Percentiles rank a stretch among this genome's conserved stretches.
These are phyloP conservation scores for Nadsonia fulvescens DNA, from an alignment of 805 yeast genomes.

Conservation along the genomic window DNA sequence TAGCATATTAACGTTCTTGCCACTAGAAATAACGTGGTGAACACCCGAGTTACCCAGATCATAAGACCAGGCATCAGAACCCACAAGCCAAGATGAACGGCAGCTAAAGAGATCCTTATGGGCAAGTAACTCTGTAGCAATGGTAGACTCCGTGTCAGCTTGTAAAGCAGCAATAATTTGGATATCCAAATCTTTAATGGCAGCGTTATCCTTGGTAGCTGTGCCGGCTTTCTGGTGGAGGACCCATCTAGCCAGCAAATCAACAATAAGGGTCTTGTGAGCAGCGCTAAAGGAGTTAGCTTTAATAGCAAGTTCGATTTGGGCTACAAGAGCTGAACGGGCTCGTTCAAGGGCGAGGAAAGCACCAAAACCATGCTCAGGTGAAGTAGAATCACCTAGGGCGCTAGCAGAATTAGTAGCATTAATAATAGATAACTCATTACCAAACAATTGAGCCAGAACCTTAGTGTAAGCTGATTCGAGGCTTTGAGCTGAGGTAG, in stretches of 20 bases:
- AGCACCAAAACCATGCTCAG: conserved; percentile 78
- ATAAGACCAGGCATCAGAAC: conserved; percentile 91
- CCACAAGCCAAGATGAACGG: conserved; percentile 63
- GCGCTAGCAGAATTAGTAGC: too few species aligned
- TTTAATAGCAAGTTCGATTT: conserved; percentile 26
- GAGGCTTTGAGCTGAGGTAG: conserved; percentile 30
- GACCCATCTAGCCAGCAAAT: conserved; percentile 53
- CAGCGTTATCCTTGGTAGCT: conserved; percentile 16
- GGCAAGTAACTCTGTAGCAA: conserved; percentile 29
- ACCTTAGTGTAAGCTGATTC: conserved; percentile 69
- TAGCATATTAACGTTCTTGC: conserved; percentile 64
- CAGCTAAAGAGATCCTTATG: conserved; percentile 28
- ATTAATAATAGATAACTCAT: conserved; percentile 42
- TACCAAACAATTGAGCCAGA: conserved; percentile 45
- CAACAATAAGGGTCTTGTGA: conserved; percentile 31
- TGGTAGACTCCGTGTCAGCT: conserved; percentile 14
- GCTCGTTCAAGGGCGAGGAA: conserved; percentile 41
- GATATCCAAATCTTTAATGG: conserved; percentile 17
- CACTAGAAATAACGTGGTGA: conserved; percentile 62
- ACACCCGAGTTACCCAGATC: conserved; percentile 87
- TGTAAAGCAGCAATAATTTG: conserved; percentile 21
- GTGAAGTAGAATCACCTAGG: conserved; percentile 39
- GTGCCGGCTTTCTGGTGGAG: conserved; percentile 19
- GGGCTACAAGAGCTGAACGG: conserved; percentile 25
- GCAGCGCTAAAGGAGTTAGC: conserved; percentile 25